A percentile compares a stretch with the other conserved stretches of the same genome.
Evolutionary conservation across 805 yeast species (phyloP).

Genomic region (Kuraishia floccosa): DNA sequence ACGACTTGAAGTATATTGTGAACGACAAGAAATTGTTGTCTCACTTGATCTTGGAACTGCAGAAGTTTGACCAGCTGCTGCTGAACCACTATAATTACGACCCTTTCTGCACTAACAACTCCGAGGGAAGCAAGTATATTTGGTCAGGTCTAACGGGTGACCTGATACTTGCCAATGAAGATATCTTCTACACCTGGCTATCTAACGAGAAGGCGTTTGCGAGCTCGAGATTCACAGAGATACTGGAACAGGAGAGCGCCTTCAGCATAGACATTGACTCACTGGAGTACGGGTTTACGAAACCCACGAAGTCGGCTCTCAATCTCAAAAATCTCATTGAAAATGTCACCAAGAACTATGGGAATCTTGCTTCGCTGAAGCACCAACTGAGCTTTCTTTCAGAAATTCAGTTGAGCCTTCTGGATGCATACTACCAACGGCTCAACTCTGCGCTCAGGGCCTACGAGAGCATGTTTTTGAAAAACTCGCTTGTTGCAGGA

Average conservation of each 20-base stretch:
- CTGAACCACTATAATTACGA: conserved; percentile 31
- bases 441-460: conserved; percentile 28
- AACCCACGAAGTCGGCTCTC: conserved; percentile 55
- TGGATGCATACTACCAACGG: conserved; percentile 38
- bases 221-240: conserved; percentile 36
- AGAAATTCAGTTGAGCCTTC: conserved; percentile 43
- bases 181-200: conserved; percentile 36
- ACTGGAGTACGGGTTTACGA: conserved; percentile 25
- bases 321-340: conserved; percentile 46
- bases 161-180: conserved; percentile 13
- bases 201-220: conserved; percentile 41
- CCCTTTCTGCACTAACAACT: conserved; percentile 22
- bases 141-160: conserved; percentile 17
- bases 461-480: conserved; percentile 26
- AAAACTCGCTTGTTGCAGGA: conserved; percentile 16
- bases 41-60: conserved; percentile 46
- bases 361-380: conserved; percentile 34
- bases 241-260: conserved; percentile 33
- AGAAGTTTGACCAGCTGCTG: conserved; percentile 44
- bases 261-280: conserved; percentile 50
- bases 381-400: conserved; percentile 45
- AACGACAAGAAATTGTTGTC: conserved; percentile 35
- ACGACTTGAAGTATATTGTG: conserved; percentile 12
- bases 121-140: conserved; percentile 9
- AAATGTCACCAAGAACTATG: conserved; percentile 42